Percentiles rank a stretch among this genome's conserved stretches.
Conservation (phyloP, 2,329 filamentous ascomycete genomes). For the Ophiocordyceps polyrhachis-furcata region DNA sequence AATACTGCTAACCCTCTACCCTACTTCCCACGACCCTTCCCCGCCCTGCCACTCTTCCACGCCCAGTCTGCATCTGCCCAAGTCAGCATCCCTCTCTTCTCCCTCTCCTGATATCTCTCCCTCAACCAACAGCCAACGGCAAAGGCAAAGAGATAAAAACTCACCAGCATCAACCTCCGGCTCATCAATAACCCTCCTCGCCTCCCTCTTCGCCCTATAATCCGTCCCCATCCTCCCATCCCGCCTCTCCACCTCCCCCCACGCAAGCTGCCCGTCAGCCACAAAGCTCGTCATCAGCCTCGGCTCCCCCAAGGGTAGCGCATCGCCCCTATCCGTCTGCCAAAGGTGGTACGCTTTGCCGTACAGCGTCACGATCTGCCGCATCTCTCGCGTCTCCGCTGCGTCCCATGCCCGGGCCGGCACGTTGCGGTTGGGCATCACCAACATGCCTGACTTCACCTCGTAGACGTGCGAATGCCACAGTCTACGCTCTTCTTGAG, state of each 20-base stretch:
- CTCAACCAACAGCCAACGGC: neutral
- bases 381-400: conserved; percentile 67
- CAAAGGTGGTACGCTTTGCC: conserved; percentile 77
- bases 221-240: conserved; percentile 27
- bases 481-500: conserved; percentile 46
- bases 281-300: conserved; percentile 36
- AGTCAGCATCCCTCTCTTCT: no score
- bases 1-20: no score
- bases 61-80: no score
- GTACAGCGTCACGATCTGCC: conserved; percentile 53
- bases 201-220: conserved; percentile 23
- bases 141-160: conserved; percentile 1
- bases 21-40: no score
- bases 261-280: conserved; percentile 27
- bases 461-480: conserved; percentile 69
- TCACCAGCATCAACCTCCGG: conserved; percentile 23
- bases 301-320: conserved; percentile 30
- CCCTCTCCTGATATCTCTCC: no score
- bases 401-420: conserved; percentile 50
- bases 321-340: conserved; percentile 61
- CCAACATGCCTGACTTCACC: conserved; percentile 62
- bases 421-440: conserved; percentile 47
- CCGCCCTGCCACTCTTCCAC: no score
- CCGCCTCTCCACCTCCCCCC: conserved; percentile 24
- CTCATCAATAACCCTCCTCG: conserved; percentile 21